Conservation (phyloP, 2,329 filamentous ascomycete species). For the Apiospora phragmitis region DNA sequence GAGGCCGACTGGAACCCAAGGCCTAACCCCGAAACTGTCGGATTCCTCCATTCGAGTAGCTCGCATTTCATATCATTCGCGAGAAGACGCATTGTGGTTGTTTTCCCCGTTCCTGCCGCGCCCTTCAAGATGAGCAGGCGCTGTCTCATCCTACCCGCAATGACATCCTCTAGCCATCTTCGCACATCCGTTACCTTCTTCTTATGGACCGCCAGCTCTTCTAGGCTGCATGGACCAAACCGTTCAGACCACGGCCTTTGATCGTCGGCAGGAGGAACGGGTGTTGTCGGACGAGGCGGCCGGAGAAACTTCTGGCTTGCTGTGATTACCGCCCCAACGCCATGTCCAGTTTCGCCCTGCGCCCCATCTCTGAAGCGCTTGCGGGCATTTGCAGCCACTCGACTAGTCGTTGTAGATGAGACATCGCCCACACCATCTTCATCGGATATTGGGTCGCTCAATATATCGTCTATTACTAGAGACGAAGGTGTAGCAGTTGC, state of each 20-base stretch:
- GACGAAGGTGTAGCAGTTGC: conserved; percentile 35
- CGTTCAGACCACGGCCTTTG: conserved; percentile 83
- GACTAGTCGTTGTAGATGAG: conserved; percentile 51
- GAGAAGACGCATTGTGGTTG: conserved; percentile 78
- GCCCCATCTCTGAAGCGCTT: conserved; percentile 48
- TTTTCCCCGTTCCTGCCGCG: conserved; percentile 89
- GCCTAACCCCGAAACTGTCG: conserved; percentile 49
- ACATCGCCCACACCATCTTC: conserved; percentile 53
- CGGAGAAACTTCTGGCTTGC: conserved; percentile 54
- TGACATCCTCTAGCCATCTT: conserved; percentile 76
- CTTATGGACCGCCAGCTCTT: conserved; percentile 92
- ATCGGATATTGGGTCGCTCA: conserved; percentile 60
- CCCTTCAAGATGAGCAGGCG: conserved; percentile 84
- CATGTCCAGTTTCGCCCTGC: neutral
- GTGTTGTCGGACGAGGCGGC: conserved; percentile 35
- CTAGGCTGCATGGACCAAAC: conserved; percentile 72
- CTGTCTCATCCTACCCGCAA: conserved; percentile 65
- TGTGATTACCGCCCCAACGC: conserved; percentile 20
- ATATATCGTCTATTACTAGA: conserved; percentile 45
- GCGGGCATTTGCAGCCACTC: conserved; percentile 56
- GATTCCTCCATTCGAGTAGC: conserved; percentile 89
- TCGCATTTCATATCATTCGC: conserved; percentile 75
- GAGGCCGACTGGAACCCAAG: conserved; percentile 70
- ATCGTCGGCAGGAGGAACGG: conserved; percentile 51
- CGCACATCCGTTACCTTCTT: conserved; percentile 88